phyloP scores from a whole-genome alignment of 176 grass and related monocot genomes.

The Chloris gayana region DNA sequence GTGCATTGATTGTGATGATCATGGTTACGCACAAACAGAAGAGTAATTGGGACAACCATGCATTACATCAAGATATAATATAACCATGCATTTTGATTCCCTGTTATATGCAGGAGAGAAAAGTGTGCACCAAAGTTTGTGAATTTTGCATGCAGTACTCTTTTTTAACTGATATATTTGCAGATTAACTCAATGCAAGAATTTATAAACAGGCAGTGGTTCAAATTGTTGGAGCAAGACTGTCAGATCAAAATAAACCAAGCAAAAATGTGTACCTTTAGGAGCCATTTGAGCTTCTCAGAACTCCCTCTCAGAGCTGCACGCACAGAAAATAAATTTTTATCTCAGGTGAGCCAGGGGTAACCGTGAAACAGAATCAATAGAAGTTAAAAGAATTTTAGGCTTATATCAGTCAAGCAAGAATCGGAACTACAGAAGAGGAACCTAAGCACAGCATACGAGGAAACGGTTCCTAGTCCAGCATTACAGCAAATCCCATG shows the following conservation, averaged over 20 bases:
- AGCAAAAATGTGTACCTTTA: slow-evolving; percentile 35
- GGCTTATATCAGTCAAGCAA: not conserved
- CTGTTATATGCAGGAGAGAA: too few relatives aligned
- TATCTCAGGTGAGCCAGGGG: not conserved
- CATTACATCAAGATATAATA: not conserved
- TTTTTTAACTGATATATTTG: not conserved
- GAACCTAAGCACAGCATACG: not conserved
- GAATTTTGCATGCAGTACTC: not conserved
- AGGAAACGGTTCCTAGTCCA: not conserved
- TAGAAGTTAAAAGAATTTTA: too few relatives aligned
- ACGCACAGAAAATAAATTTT: too few relatives aligned
- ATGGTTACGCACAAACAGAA: not conserved
- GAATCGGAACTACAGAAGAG: not conserved
- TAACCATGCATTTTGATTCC: too few relatives aligned
- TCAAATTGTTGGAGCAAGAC: not conserved
- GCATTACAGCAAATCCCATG: not conserved
- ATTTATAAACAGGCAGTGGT: not conserved
- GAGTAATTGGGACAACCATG: not conserved
- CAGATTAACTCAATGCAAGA: not conserved
- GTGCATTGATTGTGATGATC: not conserved
- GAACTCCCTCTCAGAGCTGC: not conserved
- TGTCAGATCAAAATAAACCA: not conserved
- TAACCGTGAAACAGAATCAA: not conserved
- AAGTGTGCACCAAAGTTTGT: not conserved
- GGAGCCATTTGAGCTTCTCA: slow-evolving; percentile 46